These are phyloP conservation scores for Coemansia umbellata DNA, from an alignment of 192 early-diverging fungal genomes.

Conservation along the genomic window DNA sequence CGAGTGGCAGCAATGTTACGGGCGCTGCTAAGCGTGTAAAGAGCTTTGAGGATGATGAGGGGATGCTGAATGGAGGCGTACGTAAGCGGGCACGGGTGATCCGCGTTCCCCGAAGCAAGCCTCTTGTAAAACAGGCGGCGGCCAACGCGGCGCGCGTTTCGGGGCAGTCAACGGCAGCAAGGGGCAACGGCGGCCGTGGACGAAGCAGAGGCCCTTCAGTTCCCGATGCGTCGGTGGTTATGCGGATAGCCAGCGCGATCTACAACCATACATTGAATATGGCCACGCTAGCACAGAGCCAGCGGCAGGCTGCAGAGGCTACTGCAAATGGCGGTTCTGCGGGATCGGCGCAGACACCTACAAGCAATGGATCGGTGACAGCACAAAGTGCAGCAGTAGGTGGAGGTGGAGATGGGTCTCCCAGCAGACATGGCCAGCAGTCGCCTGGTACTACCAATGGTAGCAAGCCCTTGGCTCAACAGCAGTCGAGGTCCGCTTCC, in stretches of 20 bases:
- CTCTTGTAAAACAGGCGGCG: not conserved
- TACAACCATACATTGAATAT: slow-evolving; percentile 48
- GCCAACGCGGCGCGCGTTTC: not conserved
- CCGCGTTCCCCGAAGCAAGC: slow-evolving; percentile 31
- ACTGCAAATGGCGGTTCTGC: no score
- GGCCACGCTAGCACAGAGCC: slow-evolving; percentile 21
- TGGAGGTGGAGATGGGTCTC: no score
- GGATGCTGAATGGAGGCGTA: not conserved
- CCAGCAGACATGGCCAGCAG: no score
- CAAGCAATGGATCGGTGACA: no score
- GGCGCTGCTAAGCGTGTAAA: slow-evolving; percentile 1
- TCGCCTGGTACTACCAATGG: no score
- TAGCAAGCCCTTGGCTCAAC: no score
- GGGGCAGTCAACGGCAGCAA: not conserved
- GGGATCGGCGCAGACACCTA: no score
- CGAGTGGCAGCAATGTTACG: not conserved
- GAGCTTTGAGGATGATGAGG: slow-evolving; percentile 1
- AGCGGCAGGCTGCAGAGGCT: slow-evolving; percentile 8
- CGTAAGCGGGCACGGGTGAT: slow-evolving; percentile 41
- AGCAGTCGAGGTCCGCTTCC: no score
- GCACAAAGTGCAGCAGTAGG: no score
- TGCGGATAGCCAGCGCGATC: slow-evolving; percentile 46
- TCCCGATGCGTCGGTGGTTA: slow-evolving; percentile 34
- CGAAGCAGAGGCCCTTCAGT: slow-evolving; percentile 4
- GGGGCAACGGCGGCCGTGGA: not conserved